phyloP scores from a whole-genome alignment of 2,329 filamentous ascomycete species.

The Albifimbria verrucaria region DNA sequence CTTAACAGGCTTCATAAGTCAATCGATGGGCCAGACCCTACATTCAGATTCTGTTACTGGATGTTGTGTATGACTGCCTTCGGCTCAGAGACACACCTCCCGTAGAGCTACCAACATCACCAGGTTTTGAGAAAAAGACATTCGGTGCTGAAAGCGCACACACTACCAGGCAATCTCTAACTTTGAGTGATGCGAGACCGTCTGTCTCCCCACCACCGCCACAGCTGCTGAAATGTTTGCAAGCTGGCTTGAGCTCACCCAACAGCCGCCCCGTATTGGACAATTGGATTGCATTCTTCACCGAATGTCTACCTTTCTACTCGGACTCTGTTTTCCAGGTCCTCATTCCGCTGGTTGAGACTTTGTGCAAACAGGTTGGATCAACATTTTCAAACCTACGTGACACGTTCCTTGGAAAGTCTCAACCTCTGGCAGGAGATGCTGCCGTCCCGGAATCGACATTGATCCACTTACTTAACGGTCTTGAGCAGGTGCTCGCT shows the following conservation, averaged over 20 bases:
- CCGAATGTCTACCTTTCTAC: conserved; percentile 80
- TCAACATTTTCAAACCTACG: conserved; percentile 70
- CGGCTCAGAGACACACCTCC: conserved; percentile 54
- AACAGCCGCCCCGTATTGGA: conserved; percentile 77
- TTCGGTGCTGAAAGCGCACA: conserved; percentile 38
- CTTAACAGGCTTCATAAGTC: conserved; percentile 65
- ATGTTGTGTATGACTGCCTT: conserved; percentile 71
- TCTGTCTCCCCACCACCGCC: conserved; percentile 52
- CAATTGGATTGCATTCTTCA: conserved; percentile 85
- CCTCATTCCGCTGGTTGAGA: conserved; percentile 85
- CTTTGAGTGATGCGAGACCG: conserved; percentile 22
- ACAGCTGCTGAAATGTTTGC: conserved; percentile 77
- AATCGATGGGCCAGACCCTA: conserved; percentile 62
- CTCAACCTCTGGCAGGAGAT: conserved; percentile 15
- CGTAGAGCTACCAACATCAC: conserved; percentile 38
- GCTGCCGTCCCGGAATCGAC: conserved; percentile 60
- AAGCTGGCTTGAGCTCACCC: conserved; percentile 72
- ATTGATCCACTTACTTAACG: conserved; percentile 83
- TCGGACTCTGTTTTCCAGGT: conserved; percentile 84
- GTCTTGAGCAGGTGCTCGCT: conserved; percentile 85
- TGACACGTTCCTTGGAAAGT: conserved; percentile 50
- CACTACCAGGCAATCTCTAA: conserved; percentile 35
- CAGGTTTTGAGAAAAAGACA: conserved; percentile 44
- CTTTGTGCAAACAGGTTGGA: conserved; percentile 75
- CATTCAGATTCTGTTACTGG: conserved; percentile 74